phyloP scores from a whole-genome alignment of 345 rosid genomes.

The Dipteronia dyeriana region DNA sequence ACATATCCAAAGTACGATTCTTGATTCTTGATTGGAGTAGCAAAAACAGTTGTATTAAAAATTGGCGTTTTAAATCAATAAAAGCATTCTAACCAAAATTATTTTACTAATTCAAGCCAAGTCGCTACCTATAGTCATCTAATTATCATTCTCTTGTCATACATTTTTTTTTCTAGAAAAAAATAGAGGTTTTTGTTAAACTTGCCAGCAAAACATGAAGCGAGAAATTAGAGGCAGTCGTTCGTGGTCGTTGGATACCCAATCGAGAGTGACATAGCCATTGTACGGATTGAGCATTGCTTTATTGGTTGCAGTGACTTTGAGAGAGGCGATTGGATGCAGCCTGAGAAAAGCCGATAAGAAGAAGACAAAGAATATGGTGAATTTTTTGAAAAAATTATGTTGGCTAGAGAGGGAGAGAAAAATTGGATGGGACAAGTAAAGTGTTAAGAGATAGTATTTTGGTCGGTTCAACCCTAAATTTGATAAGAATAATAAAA shows the following conservation, averaged over 20 bases:
- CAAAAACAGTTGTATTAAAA: not conserved
- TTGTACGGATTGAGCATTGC: constrained; percentile 48
- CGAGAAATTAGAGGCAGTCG: constrained; percentile 50
- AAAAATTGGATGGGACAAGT: too few species aligned
- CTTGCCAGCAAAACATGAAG: constrained; percentile 73
- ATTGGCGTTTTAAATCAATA: not conserved
- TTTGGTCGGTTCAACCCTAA: too few species aligned
- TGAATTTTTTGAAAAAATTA: too few species aligned
- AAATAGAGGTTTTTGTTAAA: not conserved
- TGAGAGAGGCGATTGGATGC: constrained; percentile 35
- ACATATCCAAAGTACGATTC: too few species aligned
- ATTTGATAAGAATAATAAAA: too few species aligned
- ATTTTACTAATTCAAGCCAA: not conserved
- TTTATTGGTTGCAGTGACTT: constrained; percentile 20
- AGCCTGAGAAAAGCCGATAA: constrained; percentile 13
- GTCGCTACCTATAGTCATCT: not conserved
- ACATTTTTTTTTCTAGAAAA: not conserved
- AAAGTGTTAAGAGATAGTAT: too few species aligned
- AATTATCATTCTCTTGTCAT: not conserved
- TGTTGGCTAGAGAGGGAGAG: too few species aligned
- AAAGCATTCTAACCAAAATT: not conserved
- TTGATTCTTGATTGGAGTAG: too few species aligned
- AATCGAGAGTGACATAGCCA: constrained; percentile 60
- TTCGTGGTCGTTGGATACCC: constrained; percentile 59
- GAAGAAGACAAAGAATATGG: too few species aligned